Conservation (phyloP, 305 asterid species). For the Euphrasia arctica region DNA sequence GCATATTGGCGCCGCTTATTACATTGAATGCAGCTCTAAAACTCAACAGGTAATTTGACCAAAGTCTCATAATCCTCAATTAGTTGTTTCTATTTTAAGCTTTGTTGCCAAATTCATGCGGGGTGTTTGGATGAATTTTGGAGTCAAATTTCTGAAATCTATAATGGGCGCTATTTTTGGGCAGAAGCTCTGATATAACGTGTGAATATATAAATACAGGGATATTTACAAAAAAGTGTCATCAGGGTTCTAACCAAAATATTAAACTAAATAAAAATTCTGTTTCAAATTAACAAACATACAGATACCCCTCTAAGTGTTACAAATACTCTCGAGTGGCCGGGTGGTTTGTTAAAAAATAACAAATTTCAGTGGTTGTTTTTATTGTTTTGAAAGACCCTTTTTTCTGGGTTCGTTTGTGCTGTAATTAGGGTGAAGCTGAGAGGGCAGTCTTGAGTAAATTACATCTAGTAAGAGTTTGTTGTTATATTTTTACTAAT, state of each 20-base stretch:
- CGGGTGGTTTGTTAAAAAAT: background rate
- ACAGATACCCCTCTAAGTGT: background rate
- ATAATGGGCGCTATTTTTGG: background rate
- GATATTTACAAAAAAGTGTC: background rate
- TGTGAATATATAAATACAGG: background rate
- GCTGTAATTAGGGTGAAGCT: background rate
- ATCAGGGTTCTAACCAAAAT: background rate
- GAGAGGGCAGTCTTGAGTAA: background rate
- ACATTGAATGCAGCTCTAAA: conserved; percentile 92
- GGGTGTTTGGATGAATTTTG: background rate
- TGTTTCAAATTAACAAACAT: background rate
- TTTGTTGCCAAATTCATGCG: background rate
- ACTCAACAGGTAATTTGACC: conserved; percentile 72
- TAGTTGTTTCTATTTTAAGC: background rate
- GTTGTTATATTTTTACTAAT: background rate
- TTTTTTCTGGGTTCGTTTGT: background rate
- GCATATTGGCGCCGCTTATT: conserved; percentile 79
- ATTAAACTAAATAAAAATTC: background rate
- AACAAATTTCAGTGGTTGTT: background rate
- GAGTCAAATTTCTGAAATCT: background rate
- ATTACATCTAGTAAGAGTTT: background rate
- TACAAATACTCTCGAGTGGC: background rate
- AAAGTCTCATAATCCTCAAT: background rate
- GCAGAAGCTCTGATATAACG: conserved; percentile 2
- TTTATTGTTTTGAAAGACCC: background rate